Base-by-base conservation (phyloP, 1,284 basidiomycete genomes). In the Heterobasidion occidentale region DNA sequence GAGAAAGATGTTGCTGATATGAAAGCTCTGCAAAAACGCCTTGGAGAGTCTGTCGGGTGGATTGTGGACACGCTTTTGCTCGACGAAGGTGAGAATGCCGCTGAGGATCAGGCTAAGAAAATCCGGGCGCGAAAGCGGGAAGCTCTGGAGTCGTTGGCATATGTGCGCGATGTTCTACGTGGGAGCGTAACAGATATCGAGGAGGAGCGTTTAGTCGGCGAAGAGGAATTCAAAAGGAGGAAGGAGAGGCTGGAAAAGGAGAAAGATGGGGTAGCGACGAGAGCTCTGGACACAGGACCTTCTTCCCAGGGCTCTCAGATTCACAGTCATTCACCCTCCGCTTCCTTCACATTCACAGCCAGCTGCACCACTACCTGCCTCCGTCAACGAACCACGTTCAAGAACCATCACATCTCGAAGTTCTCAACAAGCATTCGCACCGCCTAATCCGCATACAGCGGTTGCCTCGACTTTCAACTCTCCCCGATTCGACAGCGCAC, bases 91-190 rank as follows among this genome's bases (percentile, higher is more conserved):
- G 74, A 74, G 36, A 67, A 67, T 14, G 64, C 64, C 38, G 72
- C 78, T 56, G 65, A 70, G 35, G 74, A 73, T 49, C 65, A 65
- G 36, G 65, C 74, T 60, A 72, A 75, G 57, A 58, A 59, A 15
- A 64, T 75, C 19, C 63, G 63, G 63, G 71, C 70, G 46, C 74
- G 77, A 61, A 85, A 79, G 65, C 75, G 75, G 47, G 84, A 89
- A 65, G 86, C 90, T 0, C 65, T 92, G 54, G 86, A 89, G 63
- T 82, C 83, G 14, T 71, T 92, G 48, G 75, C 84, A 7, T 88
- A 90, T 69, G 82, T 90, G 56, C 75, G 85, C 59, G 88, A 90
- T 62, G 74, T 89, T n/a, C 70, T 92, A 46, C 76, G 78, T 58
- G 79, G 80, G 42, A 73, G 75, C 49, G 70, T 76, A 2, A 67